Conservation (phyloP, 208 protist species). For the Trypanosoma cruzi region DNA sequence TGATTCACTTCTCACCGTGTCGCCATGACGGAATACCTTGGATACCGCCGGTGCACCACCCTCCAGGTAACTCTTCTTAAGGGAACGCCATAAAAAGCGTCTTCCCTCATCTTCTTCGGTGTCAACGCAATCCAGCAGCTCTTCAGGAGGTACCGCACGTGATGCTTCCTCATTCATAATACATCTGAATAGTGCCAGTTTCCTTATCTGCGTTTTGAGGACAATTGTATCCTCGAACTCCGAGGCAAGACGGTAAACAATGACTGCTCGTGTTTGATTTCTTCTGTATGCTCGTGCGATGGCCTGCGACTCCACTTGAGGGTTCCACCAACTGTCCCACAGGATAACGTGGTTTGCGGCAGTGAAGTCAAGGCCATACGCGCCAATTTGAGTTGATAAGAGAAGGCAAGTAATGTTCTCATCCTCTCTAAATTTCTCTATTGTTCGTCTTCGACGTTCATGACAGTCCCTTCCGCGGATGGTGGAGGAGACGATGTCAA, state of each 20-base stretch:
- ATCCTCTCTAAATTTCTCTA: conserved; percentile 66
- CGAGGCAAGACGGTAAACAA: conserved; percentile 96
- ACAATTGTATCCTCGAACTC: conserved; percentile 52
- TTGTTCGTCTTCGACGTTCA: conserved; percentile 49
- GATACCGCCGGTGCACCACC: conserved; percentile 45
- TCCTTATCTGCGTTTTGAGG: conserved; percentile 67
- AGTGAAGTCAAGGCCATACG: conserved; percentile 98
- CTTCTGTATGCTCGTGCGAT: conserved; percentile 97
- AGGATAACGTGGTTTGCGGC: conserved; percentile 98
- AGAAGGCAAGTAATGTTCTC: conserved; percentile 77
- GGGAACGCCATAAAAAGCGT: conserved; percentile 50
- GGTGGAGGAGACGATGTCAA: conserved; percentile 52
- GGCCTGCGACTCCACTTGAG: conserved; percentile 98
- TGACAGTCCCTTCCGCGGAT: conserved; percentile 73
- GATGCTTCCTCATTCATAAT: conserved; percentile 74
- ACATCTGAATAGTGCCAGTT: conserved; percentile 78
- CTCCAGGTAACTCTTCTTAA: conserved; percentile 50
- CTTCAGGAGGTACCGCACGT: conserved; percentile 39
- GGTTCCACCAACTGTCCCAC: conserved; percentile 99
- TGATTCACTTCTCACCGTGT: conserved; percentile 43
- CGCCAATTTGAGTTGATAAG: conserved; percentile 97
- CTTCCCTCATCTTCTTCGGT: conserved; percentile 52
- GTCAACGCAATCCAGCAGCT: conserved; percentile 64
- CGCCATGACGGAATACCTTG: conserved; percentile 61
- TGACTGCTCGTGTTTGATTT: conserved; percentile 96